A percentile compares a stretch with the other conserved stretches of the same genome.
Conservation (phyloP, 2,329 filamentous ascomycete genomes). For the Coniochaeta sp. region DNA sequence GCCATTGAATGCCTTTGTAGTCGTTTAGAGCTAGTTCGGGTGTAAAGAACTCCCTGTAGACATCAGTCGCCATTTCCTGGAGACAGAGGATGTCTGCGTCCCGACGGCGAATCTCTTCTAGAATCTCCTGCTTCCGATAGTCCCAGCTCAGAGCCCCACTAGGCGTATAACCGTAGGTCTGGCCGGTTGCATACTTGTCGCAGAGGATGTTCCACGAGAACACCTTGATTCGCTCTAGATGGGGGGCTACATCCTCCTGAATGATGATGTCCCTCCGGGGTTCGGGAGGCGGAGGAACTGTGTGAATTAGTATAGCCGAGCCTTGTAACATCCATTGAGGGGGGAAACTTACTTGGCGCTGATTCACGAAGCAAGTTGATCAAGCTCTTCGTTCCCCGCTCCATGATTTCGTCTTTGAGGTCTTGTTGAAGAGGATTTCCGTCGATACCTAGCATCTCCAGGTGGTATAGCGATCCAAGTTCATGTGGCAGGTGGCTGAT, state of each 20-base stretch:
- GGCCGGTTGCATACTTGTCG: constrained; percentile 80
- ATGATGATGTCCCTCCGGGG: constrained; percentile 75
- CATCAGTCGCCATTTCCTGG: constrained; percentile 88
- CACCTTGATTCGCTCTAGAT: constrained; percentile 68
- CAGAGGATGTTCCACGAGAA: constrained; percentile 95
- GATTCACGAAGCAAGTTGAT: constrained; percentile 78
- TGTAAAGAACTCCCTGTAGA: constrained; percentile 85
- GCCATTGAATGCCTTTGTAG: constrained; percentile 92
- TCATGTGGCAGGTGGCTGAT: constrained; percentile 77
- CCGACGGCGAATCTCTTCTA: constrained; percentile 71
- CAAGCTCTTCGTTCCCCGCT: constrained; percentile 78
- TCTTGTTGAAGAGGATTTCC: constrained; percentile 78
- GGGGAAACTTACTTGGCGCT: constrained; percentile 62
- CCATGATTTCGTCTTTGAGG: constrained; percentile 74
- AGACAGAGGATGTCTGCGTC: constrained; percentile 87
- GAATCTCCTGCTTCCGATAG: constrained; percentile 72
- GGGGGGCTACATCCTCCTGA: constrained; percentile 53
- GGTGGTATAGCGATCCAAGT: constrained; percentile 77
- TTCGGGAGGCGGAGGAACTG: constrained; percentile 70
- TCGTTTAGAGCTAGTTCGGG: constrained; percentile 78
- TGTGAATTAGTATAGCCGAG: constrained; percentile 13
- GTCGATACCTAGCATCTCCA: constrained; percentile 86
- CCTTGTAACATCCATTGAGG: background rate
- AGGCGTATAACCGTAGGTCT: constrained; percentile 86
- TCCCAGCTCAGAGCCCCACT: constrained; percentile 78